Evolutionary conservation across 2,329 filamentous ascomycete species (phyloP).

Genomic region (Sporothrix euskadiensis): DNA sequence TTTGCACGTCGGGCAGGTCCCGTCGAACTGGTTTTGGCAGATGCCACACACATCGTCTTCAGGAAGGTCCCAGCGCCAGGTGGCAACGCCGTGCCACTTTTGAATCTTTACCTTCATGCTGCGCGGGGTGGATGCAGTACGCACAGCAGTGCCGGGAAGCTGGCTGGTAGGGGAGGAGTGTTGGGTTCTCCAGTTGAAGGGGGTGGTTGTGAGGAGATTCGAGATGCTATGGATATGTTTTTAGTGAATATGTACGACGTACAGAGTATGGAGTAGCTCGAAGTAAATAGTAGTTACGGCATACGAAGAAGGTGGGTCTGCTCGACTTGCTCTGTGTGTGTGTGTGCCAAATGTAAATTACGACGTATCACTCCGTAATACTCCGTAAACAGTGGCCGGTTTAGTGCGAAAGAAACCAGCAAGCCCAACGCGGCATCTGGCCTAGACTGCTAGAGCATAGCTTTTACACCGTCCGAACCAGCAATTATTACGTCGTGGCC

Average conservation of each 20-base stretch:
- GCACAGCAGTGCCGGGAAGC: not conserved
- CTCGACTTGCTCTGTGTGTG: not conserved
- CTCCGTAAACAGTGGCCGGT: not conserved
- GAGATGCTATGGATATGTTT: not conserved
- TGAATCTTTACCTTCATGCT: conserved; percentile 93
- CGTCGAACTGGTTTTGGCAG: conserved; percentile 96
- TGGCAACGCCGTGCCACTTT: conserved; percentile 90
- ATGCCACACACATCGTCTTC: conserved; percentile 98
- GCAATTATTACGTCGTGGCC: not conserved
- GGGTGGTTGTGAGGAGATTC: not conserved
- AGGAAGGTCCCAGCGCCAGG: conserved; percentile 96
- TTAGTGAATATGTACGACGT: not conserved
- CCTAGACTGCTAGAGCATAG: too few relatives aligned
- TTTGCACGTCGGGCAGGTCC: conserved; percentile 96
- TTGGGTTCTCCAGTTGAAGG: not conserved
- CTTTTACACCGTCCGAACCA: not conserved
- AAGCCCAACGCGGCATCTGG: not conserved
- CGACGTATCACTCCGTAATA: too few relatives aligned
- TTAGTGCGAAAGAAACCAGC: not conserved
- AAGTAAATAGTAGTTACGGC: too few relatives aligned
- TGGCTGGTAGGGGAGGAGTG: not conserved
- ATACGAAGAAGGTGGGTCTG: not conserved
- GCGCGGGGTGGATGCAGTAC: not conserved
- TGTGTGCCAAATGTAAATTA: not conserved
- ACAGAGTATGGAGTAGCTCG: too few relatives aligned